Percentiles rank a stretch among this genome's conserved stretches.
phyloP scores from a whole-genome alignment of 495 filamentous ascomycete genomes.

The Aspergillus asperescens region DNA sequence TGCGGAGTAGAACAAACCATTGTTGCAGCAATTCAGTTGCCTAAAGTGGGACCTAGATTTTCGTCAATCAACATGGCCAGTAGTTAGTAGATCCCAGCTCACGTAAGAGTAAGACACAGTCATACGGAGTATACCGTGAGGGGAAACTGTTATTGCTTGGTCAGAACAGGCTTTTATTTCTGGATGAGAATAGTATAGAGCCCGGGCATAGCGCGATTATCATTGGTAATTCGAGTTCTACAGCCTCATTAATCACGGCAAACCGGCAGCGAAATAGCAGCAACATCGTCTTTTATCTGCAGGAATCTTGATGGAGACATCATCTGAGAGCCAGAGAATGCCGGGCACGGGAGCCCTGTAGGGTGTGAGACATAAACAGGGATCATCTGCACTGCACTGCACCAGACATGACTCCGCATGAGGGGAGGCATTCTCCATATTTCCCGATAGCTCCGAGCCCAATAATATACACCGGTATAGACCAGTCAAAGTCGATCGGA shows the following conservation, averaged over 20 bases:
- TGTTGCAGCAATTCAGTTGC: background rate
- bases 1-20: background rate
- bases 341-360: background rate
- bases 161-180: too few relatives aligned
- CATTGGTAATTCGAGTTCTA: too few relatives aligned
- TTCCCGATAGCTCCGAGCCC: background rate
- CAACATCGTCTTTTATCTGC: too few relatives aligned
- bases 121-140: too few relatives aligned
- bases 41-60: background rate
- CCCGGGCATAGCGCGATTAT: too few relatives aligned
- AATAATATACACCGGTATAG: background rate
- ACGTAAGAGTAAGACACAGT: too few relatives aligned
- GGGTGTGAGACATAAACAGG: background rate
- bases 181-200: too few relatives aligned
- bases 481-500: background rate
- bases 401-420: background rate
- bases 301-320: background rate
- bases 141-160: too few relatives aligned
- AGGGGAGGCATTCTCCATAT: background rate
- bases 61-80: background rate
- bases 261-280: too few relatives aligned
- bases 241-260: too few relatives aligned
- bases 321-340: background rate
- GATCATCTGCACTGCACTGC: background rate
- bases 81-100: too few relatives aligned